A percentile compares a stretch with the other conserved stretches of the same genome.
Evolutionary conservation across 371 early-diverging fungal genomes (phyloP).

Genomic region (Mucor velutinosus): DNA sequence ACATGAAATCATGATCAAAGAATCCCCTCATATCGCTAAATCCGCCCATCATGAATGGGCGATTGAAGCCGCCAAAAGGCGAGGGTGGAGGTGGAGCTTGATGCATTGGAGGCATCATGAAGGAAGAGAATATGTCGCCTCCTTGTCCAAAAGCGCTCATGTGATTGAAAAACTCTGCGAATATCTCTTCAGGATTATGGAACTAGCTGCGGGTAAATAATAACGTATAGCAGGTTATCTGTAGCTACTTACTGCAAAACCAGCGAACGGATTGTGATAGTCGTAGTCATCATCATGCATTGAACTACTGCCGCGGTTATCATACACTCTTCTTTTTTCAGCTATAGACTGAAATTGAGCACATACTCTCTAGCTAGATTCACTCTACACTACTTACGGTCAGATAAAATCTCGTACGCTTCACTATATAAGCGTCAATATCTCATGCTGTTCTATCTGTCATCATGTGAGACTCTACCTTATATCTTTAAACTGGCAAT

Average conservation of each 20-base stretch:
- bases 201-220: conserved; percentile 29
- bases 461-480: conserved; percentile 23
- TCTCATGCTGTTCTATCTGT: not conserved
- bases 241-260: conserved; percentile 29
- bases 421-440: conserved; percentile 24
- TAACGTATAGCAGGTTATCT: not conserved
- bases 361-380: no score
- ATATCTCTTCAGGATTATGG: conserved; percentile 54
- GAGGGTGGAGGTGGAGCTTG: not conserved
- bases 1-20: not conserved
- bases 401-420: conserved; percentile 59
- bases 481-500: conserved; percentile 44
- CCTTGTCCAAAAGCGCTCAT: conserved; percentile 12
- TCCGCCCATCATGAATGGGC: not conserved
- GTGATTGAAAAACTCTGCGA: conserved; percentile 45
- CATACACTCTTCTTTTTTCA: conserved; percentile 43
- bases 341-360: conserved; percentile 17
- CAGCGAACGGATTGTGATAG: conserved; percentile 27
- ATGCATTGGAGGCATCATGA: conserved; percentile 10
- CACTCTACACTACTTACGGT: conserved; percentile 37
- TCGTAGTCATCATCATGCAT: not conserved
- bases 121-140: not conserved
- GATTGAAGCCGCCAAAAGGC: not conserved
- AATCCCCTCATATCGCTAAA: not conserved
- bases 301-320: conserved; percentile 18